Percentiles rank a stretch among this genome's conserved stretches.
Evolutionary conservation across 306 rosid species (phyloP).

Genomic region (Castanea mollissima): DNA sequence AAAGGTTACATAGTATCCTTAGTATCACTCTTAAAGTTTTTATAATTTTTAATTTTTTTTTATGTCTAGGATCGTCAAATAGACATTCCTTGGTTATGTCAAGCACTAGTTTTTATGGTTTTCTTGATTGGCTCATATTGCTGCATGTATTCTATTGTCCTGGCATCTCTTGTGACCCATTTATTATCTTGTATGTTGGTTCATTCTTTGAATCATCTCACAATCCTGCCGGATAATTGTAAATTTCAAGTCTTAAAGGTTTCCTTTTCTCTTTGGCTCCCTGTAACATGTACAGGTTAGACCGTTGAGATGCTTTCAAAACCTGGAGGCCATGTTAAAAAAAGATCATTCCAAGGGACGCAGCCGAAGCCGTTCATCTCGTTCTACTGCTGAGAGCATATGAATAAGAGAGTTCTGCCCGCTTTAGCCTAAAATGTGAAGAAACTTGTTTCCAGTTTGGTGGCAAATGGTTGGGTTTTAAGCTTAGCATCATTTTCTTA

Average conservation of each 20-base stretch:
- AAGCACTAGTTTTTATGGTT: neutral
- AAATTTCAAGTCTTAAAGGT: neutral
- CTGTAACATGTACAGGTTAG: conserved; percentile 56
- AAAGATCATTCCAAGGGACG: conserved; percentile 42
- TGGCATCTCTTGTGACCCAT: neutral
- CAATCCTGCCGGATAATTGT: neutral
- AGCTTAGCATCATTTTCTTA: conserved; percentile 10
- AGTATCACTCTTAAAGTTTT: no score
- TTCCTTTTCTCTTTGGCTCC: conserved; percentile 12
- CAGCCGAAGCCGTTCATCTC: conserved; percentile 60
- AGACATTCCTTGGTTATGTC: neutral
- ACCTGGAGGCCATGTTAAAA: conserved; percentile 71
- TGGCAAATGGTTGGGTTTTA: conserved; percentile 16
- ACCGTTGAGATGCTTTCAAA: conserved; percentile 79
- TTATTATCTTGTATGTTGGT: neutral
- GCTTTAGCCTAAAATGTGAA: conserved; percentile 15
- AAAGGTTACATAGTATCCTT: no score
- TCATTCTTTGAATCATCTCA: neutral
- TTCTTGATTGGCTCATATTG: neutral
- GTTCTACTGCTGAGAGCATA: conserved; percentile 43
- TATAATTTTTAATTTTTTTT: no score
- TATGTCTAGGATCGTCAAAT: neutral
- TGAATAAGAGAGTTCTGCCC: conserved; percentile 17
- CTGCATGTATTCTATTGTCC: neutral
- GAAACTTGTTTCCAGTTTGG: conserved; percentile 6